Conservation (phyloP, 768 basidiomycete species). For the Russula emetica region DNA sequence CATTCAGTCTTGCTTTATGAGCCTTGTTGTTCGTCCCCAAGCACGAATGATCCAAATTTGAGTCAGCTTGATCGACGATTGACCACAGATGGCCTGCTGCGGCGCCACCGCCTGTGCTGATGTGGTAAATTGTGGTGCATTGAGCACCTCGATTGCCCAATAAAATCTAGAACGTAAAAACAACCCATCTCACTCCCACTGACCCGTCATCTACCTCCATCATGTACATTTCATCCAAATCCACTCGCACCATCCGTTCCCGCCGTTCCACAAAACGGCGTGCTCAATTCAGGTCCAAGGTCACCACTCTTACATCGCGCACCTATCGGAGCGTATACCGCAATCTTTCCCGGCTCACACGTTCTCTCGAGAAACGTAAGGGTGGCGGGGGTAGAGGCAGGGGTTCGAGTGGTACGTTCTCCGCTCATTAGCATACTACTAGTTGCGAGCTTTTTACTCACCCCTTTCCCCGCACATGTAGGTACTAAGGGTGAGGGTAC, state of each 20-base stretch:
- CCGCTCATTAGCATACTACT: neutral
- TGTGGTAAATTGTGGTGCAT: neutral
- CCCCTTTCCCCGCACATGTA: neutral
- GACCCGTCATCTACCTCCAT: neutral
- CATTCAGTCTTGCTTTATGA: too few species aligned
- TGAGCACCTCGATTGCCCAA: neutral
- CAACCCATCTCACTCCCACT: neutral
- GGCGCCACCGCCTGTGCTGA: neutral
- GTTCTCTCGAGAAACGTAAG: conserved; percentile 13
- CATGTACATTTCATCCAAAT: conserved; percentile 15
- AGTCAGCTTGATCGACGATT: too few species aligned
- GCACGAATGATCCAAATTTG: neutral
- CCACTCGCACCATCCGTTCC: neutral
- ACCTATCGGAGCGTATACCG: neutral
- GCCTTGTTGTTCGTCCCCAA: too few species aligned
- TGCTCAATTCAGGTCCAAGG: neutral
- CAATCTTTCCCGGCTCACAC: neutral
- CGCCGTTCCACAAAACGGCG: neutral
- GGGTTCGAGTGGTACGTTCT: conserved; percentile 11
- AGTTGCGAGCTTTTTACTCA: neutral
- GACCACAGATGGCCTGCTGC: too few species aligned
- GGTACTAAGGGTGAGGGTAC: neutral
- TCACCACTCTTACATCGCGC: neutral
- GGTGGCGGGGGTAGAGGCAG: conserved; percentile 19
- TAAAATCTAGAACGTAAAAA: neutral